Percentiles rank a stretch among this genome's conserved stretches.
These are phyloP conservation scores for Zasmidium cellare DNA, from an alignment of 2,329 filamentous ascomycete genomes.

Conservation along the genomic window DNA sequence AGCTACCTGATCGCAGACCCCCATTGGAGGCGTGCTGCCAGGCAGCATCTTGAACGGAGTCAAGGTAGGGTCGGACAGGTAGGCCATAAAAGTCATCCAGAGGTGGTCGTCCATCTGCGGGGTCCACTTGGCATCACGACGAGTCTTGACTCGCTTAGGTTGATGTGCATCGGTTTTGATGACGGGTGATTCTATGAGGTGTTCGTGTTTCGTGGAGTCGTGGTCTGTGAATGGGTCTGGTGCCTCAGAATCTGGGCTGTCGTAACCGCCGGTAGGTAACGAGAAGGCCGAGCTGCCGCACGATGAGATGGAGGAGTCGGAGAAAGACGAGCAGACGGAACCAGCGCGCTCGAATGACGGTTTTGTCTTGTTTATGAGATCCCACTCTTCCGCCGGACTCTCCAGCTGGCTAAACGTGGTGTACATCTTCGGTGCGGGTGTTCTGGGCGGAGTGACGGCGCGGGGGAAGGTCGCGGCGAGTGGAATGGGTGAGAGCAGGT, in stretches of 20 bases:
- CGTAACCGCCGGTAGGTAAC: constrained; percentile 52
- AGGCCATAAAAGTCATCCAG: constrained; percentile 66
- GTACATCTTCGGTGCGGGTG: constrained; percentile 40
- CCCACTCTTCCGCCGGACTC: constrained; percentile 32
- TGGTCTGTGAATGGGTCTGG: constrained; percentile 54
- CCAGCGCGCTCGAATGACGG: constrained; percentile 51
- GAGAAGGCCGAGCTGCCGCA: constrained; percentile 54
- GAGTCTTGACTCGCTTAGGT: constrained; percentile 46
- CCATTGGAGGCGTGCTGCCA: constrained; percentile 62
- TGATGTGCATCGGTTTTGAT: constrained; percentile 26
- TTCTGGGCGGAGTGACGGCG: constrained; percentile 50
- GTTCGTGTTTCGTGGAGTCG: constrained; percentile 27
- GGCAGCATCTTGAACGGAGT: constrained; percentile 68
- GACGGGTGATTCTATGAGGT: constrained; percentile 25
- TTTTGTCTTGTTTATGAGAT: constrained; percentile 31
- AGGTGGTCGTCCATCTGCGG: constrained; percentile 66
- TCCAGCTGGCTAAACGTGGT: constrained; percentile 26
- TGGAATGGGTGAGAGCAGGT: constrained; percentile 46
- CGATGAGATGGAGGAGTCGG: constrained; percentile 64
- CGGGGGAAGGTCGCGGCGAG: constrained; percentile 31
- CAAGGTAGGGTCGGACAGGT: constrained; percentile 65
- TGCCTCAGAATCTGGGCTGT: constrained; percentile 60
- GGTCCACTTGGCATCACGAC: constrained; percentile 52
- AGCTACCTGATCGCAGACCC: constrained; percentile 64
- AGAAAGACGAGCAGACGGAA: constrained; percentile 60